Base-by-base conservation (phyloP, 331 rosid species). In the Phaseolus coccineus region DNA sequence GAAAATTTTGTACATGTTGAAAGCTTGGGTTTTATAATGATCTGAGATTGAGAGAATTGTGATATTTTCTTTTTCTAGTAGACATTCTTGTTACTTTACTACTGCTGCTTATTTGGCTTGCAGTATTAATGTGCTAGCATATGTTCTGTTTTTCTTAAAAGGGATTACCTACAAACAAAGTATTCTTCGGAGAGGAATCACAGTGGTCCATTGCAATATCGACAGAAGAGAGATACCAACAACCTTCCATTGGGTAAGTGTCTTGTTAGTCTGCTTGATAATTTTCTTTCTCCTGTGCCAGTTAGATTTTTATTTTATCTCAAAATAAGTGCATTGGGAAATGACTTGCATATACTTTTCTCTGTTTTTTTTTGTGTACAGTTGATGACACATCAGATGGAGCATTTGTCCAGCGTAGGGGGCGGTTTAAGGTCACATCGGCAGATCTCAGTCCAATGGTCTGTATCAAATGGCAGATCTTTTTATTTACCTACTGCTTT, bases 341-440 rank as follows among this genome's bases (percentile, higher is more conserved):
- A 72, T 68, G 64, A 68, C 61, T 85, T 47, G 2, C 19, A 56
- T 28, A 10, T 37, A 37, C 1, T 37, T 24, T 46, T 39, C 50
- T 50, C 19, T 42, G 61, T 83, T 71, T 39, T 22, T 56, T 47
- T 52, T 6, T 59, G 16, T 66, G 22, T 62, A 77, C 85, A 93
- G 99, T 84, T 61, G 99, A 93, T 52, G 97, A 96, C 90, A 40
- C 89, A 53, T 89, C 98, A 39, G 99, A 96, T 72, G 98, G 97
- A 85, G 91, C 98, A 47, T 80, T 93, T 79, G 90, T 93, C 76
- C 97, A 91, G 76, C 87, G 85, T 44, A 93, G 83, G 87, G 98
- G 99, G 63, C 96, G 99, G 77, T 96, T 96, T 88, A 88, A 96
- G 88, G 96, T 96, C 74, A 90, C 92, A 46, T 81, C 90, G 0